These are phyloP conservation scores for Alternaria burnsii DNA, from an alignment of 2,329 filamentous ascomycete genomes.

Conservation along the genomic window DNA sequence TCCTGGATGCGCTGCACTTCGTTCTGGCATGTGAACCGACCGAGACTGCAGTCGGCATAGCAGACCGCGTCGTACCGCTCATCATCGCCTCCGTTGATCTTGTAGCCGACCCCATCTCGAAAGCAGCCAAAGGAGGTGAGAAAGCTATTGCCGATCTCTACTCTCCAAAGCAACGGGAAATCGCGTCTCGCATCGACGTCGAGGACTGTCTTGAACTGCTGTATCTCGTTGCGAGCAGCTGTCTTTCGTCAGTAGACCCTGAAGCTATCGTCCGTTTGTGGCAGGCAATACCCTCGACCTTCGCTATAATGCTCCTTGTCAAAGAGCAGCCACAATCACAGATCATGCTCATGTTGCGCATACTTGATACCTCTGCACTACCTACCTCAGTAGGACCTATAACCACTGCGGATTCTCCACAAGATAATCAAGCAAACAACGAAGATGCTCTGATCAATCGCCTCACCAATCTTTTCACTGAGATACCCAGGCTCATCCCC, in stretches of 20 bases:
- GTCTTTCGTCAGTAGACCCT: constrained; percentile 53
- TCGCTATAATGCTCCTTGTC: constrained; percentile 72
- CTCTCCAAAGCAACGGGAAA: constrained; percentile 52
- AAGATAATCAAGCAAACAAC: constrained; percentile 44
- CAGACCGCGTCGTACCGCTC: constrained; percentile 62
- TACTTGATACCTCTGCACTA: constrained; percentile 73
- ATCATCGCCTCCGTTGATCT: constrained; percentile 60
- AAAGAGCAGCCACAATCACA: constrained; percentile 71
- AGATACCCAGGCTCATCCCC: constrained; percentile 55
- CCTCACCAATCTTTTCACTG: constrained; percentile 69
- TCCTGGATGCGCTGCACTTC: constrained; percentile 71
- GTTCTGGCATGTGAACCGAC: constrained; percentile 69
- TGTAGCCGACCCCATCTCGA: constrained; percentile 60
- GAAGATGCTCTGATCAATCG: constrained; percentile 66
- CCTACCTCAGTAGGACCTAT: constrained; percentile 73
- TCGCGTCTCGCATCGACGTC: constrained; percentile 69
- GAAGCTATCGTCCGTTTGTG: constrained; percentile 66
- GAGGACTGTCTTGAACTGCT: constrained; percentile 71
- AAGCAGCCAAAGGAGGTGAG: constrained; percentile 44
- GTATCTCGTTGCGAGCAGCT: constrained; percentile 69
- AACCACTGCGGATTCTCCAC: constrained; percentile 55
- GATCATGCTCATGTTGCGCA: constrained; percentile 69
- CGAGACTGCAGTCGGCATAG: constrained; percentile 66
- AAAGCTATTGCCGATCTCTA: constrained; percentile 37
- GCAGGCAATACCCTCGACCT: constrained; percentile 71